phyloP scores from a whole-genome alignment of 2,329 filamentous ascomycete genomes.

The Colletotrichum costaricense region DNA sequence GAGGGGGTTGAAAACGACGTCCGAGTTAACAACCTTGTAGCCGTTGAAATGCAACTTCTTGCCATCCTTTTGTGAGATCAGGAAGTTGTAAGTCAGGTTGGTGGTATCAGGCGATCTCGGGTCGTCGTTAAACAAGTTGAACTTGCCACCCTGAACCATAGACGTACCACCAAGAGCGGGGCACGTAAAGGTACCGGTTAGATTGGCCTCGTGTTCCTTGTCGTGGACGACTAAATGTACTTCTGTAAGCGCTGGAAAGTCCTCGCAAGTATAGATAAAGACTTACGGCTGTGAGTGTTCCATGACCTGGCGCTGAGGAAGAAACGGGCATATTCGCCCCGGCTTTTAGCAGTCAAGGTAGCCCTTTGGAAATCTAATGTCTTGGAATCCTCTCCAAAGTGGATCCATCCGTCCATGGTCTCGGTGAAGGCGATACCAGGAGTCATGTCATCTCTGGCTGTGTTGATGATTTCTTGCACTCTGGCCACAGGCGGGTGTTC shows the following conservation, averaged over 20 bases:
- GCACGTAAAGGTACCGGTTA: slow-evolving; percentile 70
- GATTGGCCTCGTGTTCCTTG: slow-evolving; percentile 60
- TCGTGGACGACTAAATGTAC: slow-evolving; percentile 53
- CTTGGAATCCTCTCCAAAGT: slow-evolving; percentile 56
- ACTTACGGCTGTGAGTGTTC: slow-evolving; percentile 52
- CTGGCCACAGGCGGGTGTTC: slow-evolving; percentile 47
- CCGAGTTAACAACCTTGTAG: slow-evolving; percentile 71
- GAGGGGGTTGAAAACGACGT: slow-evolving; percentile 64
- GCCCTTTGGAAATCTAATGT: slow-evolving; percentile 64
- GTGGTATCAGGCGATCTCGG: slow-evolving; percentile 64
- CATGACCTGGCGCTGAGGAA: slow-evolving; percentile 69
- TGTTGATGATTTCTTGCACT: slow-evolving; percentile 51
- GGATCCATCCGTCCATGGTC: slow-evolving; percentile 72
- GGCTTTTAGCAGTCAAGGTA: slow-evolving; percentile 60
- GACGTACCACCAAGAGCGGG: slow-evolving; percentile 66
- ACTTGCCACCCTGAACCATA: slow-evolving; percentile 67
- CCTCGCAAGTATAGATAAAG: neutral
- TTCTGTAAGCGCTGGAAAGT: slow-evolving; percentile 34
- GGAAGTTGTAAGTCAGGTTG: slow-evolving; percentile 72
- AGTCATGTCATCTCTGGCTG: slow-evolving; percentile 55
- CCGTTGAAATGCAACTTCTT: slow-evolving; percentile 68
- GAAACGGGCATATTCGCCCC: slow-evolving; percentile 66
- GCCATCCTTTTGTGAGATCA: slow-evolving; percentile 64
- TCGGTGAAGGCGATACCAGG: slow-evolving; percentile 71
- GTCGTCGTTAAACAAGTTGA: slow-evolving; percentile 69